A percentile compares a stretch with the other conserved stretches of the same genome.
Conservation (phyloP, 352 stramenopile genomes). For the Thraustochytrium sp. region DNA sequence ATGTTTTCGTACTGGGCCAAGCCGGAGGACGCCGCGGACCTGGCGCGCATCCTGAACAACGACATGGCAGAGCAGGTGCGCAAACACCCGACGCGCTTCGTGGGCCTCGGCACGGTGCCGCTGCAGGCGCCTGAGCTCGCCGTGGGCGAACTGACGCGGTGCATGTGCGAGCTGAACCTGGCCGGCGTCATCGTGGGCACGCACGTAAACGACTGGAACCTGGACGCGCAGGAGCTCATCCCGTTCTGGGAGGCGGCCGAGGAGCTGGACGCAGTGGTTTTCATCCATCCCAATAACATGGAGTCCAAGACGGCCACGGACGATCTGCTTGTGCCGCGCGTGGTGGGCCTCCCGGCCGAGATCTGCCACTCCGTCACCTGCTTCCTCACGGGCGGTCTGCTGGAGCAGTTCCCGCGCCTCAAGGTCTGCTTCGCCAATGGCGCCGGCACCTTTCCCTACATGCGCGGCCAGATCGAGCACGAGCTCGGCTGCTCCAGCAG, state of each 20-base stretch:
- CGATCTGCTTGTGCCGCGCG: constrained; percentile 45
- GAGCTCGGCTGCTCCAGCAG: constrained; percentile 32
- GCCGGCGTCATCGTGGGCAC: constrained; percentile 47
- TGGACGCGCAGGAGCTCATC: constrained; percentile 48
- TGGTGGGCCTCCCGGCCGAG: constrained; percentile 49
- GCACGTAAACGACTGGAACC: constrained; percentile 49
- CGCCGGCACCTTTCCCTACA: constrained; percentile 46
- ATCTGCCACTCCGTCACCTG: constrained; percentile 44
- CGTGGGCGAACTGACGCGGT: constrained; percentile 46
- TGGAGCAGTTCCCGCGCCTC: constrained; percentile 47
- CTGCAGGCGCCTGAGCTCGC: constrained; percentile 50
- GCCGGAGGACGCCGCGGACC: constrained; percentile 44
- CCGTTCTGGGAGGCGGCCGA: constrained; percentile 44
- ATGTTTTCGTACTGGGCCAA: constrained; percentile 53
- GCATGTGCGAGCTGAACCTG: constrained; percentile 45
- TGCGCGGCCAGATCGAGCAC: constrained; percentile 46
- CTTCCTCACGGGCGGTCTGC: constrained; percentile 46
- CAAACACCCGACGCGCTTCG: constrained; percentile 43
- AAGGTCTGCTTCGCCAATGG: constrained; percentile 49
- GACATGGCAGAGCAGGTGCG: constrained; percentile 48
- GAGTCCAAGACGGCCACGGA: constrained; percentile 36
- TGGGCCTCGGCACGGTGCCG: constrained; percentile 46
- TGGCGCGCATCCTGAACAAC: constrained; percentile 48
- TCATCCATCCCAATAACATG: constrained; percentile 48
- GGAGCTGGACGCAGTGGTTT: constrained; percentile 42